phyloP scores from a whole-genome alignment of 2,329 filamentous ascomycete genomes.

The Alternaria viburni region DNA sequence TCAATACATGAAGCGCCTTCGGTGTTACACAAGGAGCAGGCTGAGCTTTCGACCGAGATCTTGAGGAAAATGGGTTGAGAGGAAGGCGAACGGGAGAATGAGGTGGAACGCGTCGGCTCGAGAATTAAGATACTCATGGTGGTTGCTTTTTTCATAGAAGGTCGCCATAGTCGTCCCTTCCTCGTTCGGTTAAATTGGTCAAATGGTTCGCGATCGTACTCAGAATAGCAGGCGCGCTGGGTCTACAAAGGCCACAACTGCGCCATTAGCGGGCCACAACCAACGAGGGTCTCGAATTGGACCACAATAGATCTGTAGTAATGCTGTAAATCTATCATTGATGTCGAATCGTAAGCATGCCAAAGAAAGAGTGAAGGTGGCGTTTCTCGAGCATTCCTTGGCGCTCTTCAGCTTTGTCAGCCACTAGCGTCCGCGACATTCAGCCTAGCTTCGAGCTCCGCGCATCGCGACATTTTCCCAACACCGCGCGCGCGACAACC shows the following conservation, averaged over 20 bases:
- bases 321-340: neutral
- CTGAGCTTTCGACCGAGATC: neutral
- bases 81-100: neutral
- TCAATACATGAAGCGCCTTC: neutral
- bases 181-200: neutral
- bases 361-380: neutral
- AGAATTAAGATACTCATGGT: neutral
- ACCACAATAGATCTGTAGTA: neutral
- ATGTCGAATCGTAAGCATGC: neutral
- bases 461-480: slow-evolving; percentile 16
- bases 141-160: neutral
- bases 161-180: neutral
- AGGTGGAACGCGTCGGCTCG: neutral
- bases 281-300: neutral
- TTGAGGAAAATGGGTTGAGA: neutral
- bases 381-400: slow-evolving; percentile 14
- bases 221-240: neutral
- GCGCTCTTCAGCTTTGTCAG: slow-evolving; percentile 13
- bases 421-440: slow-evolving; percentile 4
- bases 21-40: neutral
- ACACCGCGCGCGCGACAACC: slow-evolving; percentile 8
- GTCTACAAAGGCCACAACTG: neutral
- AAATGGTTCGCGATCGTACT: neutral
- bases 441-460: slow-evolving; percentile 7
- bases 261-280: neutral